These are phyloP conservation scores for Boletus semigastroideus DNA, from an alignment of 1,284 basidiomycete genomes.

Conservation along the genomic window DNA sequence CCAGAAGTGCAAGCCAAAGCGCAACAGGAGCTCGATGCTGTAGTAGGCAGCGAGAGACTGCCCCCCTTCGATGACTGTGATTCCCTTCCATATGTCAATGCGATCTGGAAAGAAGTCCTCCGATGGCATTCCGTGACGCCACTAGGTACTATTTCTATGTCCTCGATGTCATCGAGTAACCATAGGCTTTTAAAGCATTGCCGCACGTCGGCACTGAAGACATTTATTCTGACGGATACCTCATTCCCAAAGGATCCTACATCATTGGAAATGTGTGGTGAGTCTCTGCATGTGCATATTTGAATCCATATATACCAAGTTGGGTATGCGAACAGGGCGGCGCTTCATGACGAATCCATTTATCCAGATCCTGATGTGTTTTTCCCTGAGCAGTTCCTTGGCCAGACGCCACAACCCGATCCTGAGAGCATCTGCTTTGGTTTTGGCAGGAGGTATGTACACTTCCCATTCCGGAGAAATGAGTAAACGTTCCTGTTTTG, in stretches of 20 bases:
- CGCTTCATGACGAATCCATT: constrained; percentile 14
- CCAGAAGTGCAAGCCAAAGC: constrained; percentile 25
- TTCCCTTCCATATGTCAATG: constrained; percentile 22
- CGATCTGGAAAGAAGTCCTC: constrained; percentile 24
- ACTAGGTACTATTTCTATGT: constrained; percentile 4
- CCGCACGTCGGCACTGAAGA: constrained; percentile 40
- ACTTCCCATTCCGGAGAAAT: too few relatives aligned
- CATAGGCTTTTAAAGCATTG: constrained; percentile 24
- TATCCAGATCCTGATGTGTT: constrained; percentile 25
- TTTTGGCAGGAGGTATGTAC: constrained; percentile 19
- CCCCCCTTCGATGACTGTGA: constrained; percentile 20
- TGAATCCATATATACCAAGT: background rate
- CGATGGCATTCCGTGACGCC: constrained; percentile 21
- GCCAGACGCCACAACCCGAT: constrained; percentile 17
- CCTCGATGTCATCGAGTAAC: background rate
- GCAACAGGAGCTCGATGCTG: constrained; percentile 23
- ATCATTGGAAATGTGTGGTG: constrained; percentile 28
- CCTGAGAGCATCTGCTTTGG: constrained; percentile 19
- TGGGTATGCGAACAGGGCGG: constrained; percentile 10
- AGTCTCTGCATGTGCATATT: background rate
- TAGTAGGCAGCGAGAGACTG: constrained; percentile 21
- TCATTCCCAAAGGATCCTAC: constrained; percentile 40
- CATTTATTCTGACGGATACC: constrained; percentile 33
- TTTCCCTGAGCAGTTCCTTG: constrained; percentile 26
- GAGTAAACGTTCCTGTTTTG: background rate